Conservation (phyloP, 2,329 filamentous ascomycete genomes). For the Clarireedia monteithiana region DNA sequence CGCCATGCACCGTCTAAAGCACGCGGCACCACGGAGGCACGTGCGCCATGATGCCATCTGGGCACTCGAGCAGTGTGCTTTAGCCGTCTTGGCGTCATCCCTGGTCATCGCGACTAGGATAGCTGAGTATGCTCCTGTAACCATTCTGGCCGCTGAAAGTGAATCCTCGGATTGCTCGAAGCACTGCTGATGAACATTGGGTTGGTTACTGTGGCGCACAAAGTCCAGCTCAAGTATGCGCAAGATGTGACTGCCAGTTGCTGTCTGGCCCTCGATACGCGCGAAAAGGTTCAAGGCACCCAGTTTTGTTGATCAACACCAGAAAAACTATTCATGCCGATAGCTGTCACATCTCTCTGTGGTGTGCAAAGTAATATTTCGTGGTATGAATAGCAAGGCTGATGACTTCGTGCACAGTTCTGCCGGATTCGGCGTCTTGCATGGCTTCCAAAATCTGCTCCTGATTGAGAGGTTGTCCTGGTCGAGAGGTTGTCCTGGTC, state of each 20-base stretch:
- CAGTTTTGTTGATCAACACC: neutral
- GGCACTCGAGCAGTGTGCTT: neutral
- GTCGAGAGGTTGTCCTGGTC: neutral
- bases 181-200: neutral
- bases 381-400: neutral
- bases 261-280: neutral
- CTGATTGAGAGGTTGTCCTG: neutral
- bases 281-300: neutral
- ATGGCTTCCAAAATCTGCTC: neutral
- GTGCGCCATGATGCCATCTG: neutral
- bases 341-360: neutral
- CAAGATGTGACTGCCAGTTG: neutral
- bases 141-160: neutral
- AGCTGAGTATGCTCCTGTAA: neutral
- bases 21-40: neutral
- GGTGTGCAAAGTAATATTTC: conserved; percentile 12
- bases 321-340: neutral
- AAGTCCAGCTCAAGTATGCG: neutral
- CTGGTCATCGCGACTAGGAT: neutral
- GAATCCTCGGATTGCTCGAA: neutral
- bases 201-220: neutral
- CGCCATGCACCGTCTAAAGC: neutral
- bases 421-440: neutral
- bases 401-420: neutral
- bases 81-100: neutral